Conservation (phyloP, 139 green algal genomes). For the Volvox africanus region DNA sequence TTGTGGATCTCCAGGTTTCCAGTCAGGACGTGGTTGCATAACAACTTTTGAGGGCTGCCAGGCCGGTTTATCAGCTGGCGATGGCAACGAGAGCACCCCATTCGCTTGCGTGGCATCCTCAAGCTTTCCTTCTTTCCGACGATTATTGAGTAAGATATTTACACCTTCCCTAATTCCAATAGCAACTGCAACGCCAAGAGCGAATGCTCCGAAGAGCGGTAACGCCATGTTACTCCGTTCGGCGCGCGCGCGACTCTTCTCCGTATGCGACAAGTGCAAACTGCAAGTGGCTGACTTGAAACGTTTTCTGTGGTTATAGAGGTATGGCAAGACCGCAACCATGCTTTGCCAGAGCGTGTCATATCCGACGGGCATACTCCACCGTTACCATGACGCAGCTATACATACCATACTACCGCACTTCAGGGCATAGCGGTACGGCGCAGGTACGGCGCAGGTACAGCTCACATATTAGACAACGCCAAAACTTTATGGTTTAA, state of each 20-base stretch:
- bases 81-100: neutral
- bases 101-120: constrained; percentile 3
- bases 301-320: neutral
- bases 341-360: neutral
- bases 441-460: no score
- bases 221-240: constrained; percentile 2
- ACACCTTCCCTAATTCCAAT: neutral
- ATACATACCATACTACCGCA: no score
- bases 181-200: neutral
- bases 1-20: constrained; percentile 66
- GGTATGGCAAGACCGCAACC: neutral
- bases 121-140: neutral
- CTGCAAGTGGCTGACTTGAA: neutral
- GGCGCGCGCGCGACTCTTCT: neutral
- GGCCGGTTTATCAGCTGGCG: neutral
- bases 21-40: constrained; percentile 65
- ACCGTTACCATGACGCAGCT: no score
- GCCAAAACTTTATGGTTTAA: no score
- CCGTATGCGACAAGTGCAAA: neutral
- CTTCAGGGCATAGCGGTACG: no score
- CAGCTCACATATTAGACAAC: no score
- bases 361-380: neutral
- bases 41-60: constrained; percentile 18
- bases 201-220: neutral
- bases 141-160: neutral